Base-by-base conservation (phyloP, 1,284 basidiomycete genomes). In the Trichosporon coremiiforme region DNA sequence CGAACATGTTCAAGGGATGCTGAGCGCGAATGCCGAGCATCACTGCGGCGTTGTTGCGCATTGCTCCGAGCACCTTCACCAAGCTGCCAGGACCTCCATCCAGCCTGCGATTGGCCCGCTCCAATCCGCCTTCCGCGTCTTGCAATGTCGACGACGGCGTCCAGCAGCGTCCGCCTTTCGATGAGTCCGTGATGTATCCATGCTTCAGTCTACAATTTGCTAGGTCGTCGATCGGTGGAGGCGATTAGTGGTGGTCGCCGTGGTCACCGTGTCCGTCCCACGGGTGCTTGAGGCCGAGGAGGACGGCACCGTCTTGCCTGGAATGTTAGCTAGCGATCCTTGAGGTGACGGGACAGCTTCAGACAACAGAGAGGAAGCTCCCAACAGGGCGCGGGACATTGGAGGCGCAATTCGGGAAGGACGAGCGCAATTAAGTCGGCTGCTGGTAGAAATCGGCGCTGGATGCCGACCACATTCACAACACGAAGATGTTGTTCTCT, bases 281-380 rank as follows among this genome's bases (percentile, higher is more conserved):
- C 66, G 86, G 86, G 82, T 87, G 86, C 75, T 80, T 77, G 72
- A 82, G 77, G 74, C 86, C 86, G 70, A 87, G 78, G 45, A 87
- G 77, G 72, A 85, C 86, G 35, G 85, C 72, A 15, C 85, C 85
- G 75, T 87, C 86, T 82, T 86, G 85, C 72, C 85, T 85, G 69
- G n/a, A 6, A 10, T 0, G 68, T 69, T 33, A 69, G 64, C 38
- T 29, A 3, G 9, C 47, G 20, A 53, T n/a, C 7, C 10, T 57
- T 31, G 55, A 25, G 25, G 25, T 25, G 55, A 8, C 4, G 2
- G 29, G 57, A 31, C 31, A 62, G 41, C 41, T 45, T n/a, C 41
- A 8, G 17, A n/a, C 15, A n/a, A 6, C 41, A n/a, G 41, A n/a
- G 15, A 41, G 38, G 9, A 13, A 38, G 36, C 36, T 38, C 36